These are phyloP conservation scores for Cercospora sp. DNA, from an alignment of 2,329 filamentous ascomycete species.

Conservation along the genomic window DNA sequence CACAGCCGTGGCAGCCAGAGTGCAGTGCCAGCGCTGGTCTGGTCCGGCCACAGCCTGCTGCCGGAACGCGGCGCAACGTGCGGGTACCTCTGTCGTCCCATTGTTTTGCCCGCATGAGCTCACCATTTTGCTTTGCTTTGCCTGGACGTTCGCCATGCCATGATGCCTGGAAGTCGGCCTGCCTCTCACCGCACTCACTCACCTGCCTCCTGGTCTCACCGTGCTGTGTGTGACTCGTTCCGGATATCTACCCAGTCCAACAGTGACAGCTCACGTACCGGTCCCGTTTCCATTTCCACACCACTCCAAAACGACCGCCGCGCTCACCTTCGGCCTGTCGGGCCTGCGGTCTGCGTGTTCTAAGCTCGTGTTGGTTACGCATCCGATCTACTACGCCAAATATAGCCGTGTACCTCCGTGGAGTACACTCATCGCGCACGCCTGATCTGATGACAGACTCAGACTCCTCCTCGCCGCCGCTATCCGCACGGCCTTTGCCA, in stretches of 20 bases:
- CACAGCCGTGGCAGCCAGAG: background rate
- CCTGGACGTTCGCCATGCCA: background rate
- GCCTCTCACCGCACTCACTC: background rate
- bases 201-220: background rate
- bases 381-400: background rate
- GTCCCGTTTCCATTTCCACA: background rate
- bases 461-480: background rate
- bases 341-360: background rate
- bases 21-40: background rate
- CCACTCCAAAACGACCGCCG: background rate
- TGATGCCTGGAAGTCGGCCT: background rate
- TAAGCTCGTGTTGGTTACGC: slow-evolving; percentile 17
- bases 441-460: background rate
- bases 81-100: background rate
- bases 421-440: slow-evolving; percentile 8
- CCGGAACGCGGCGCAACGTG: background rate
- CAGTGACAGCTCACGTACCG: slow-evolving; percentile 1
- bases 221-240: slow-evolving; percentile 2
- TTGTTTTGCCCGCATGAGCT: slow-evolving; percentile 5
- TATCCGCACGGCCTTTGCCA: slow-evolving; percentile 6
- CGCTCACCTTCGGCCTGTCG: slow-evolving; percentile 9
- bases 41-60: background rate
- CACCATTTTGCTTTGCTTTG: background rate
- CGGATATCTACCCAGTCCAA: background rate
- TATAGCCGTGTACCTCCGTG: slow-evolving; percentile 11